Percentiles rank a stretch among this genome's conserved stretches.
Conservation (phyloP, 495 filamentous ascomycete genomes). For the Annulohypoxylon moriforme region DNA sequence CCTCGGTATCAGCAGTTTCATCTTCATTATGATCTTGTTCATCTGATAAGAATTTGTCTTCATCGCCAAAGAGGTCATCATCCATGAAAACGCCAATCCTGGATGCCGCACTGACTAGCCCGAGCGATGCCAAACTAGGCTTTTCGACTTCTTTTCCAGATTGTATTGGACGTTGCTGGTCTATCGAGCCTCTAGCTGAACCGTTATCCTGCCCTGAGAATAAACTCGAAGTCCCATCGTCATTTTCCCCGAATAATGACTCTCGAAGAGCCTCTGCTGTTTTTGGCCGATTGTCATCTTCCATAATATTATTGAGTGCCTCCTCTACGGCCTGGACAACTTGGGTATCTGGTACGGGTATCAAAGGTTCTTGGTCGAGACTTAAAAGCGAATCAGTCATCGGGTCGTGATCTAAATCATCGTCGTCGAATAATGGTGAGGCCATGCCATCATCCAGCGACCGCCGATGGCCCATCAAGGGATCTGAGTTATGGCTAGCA, state of each 20-base stretch:
- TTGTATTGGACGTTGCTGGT: slow-evolving; percentile 53
- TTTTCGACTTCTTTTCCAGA: slow-evolving; percentile 68
- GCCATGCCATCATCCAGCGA: slow-evolving; percentile 61
- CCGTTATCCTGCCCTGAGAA: slow-evolving; percentile 60
- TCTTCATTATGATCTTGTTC: slow-evolving; percentile 79
- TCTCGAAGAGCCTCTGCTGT: slow-evolving; percentile 71
- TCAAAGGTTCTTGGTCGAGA: slow-evolving; percentile 58
- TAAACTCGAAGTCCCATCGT: slow-evolving; percentile 62
- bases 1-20: slow-evolving; percentile 70
- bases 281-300: slow-evolving; percentile 66
- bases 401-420: slow-evolving; percentile 63
- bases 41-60: slow-evolving; percentile 86
- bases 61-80: slow-evolving; percentile 92
- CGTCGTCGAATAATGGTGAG: slow-evolving; percentile 65
- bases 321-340: slow-evolving; percentile 94
- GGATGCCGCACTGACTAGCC: slow-evolving; percentile 82
- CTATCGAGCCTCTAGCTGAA: slow-evolving; percentile 65
- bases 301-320: slow-evolving; percentile 95
- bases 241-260: slow-evolving; percentile 65
- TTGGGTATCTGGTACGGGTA: slow-evolving; percentile 61
- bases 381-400: slow-evolving; percentile 65
- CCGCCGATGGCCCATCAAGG: slow-evolving; percentile 50
- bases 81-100: slow-evolving; percentile 90
- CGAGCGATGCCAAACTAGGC: slow-evolving; percentile 89
- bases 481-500: slow-evolving; percentile 50